A percentile compares a stretch with the other conserved stretches of the same genome.
These are phyloP conservation scores for Aspergillus sp. DNA, from an alignment of 2,329 filamentous ascomycete species.

Conservation along the genomic window DNA sequence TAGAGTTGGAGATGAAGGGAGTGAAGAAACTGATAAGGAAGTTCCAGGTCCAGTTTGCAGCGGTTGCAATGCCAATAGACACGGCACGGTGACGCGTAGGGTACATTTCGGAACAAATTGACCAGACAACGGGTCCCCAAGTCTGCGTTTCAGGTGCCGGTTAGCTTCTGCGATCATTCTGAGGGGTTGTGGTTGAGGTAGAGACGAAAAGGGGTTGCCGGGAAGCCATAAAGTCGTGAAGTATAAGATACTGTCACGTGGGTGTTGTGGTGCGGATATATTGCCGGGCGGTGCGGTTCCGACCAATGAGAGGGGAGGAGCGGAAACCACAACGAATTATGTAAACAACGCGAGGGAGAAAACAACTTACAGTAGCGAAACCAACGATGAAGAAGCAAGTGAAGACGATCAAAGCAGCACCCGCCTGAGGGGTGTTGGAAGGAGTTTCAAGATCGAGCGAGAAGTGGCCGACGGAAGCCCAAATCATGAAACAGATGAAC, in stretches of 20 bases:
- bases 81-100: slow-evolving; percentile 58
- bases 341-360: neutral
- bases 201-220: too few species aligned
- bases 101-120: slow-evolving; percentile 42
- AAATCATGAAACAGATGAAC: slow-evolving; percentile 56
- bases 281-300: too few species aligned
- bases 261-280: too few species aligned
- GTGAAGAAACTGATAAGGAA: slow-evolving; percentile 76
- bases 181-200: too few species aligned
- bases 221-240: too few species aligned
- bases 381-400: slow-evolving; percentile 69
- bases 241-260: too few species aligned
- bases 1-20: slow-evolving; percentile 67
- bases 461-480: slow-evolving; percentile 55
- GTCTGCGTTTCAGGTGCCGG: slow-evolving; percentile 31
- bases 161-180: too few species aligned
- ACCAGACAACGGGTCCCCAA: slow-evolving; percentile 60
- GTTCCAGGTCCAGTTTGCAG: slow-evolving; percentile 75
- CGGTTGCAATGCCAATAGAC: slow-evolving; percentile 71
- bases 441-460: slow-evolving; percentile 36
- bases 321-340: too few species aligned
- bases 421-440: slow-evolving; percentile 44
- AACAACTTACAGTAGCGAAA: neutral
- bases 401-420: slow-evolving; percentile 66
- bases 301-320: too few species aligned